Evolutionary conservation across 2,329 filamentous ascomycete species (phyloP), one percentile per base, ranked within the genome.

Genomic region (Aspergillus aculeatus): DNA sequence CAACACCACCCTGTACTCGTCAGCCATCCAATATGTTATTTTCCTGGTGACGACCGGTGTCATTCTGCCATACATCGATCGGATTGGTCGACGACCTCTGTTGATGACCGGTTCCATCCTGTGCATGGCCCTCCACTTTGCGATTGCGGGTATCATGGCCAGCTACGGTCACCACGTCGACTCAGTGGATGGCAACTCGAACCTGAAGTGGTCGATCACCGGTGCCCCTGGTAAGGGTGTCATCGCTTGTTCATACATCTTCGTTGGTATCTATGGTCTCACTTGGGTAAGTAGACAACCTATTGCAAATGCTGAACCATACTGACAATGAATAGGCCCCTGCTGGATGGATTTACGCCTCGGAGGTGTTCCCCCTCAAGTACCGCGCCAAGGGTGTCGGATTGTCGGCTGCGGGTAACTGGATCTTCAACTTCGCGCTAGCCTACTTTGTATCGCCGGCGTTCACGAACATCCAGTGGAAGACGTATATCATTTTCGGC

Each of bases 401-500:
- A 2, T 74, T 89, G 2, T 77, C 83, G 3, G 87, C 86, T 0
- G 81, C 84, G 0, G 79, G 80, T 0, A 88, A 89, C 71, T 89
- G 86, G 86, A 82, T 82, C 60, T 86, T 86, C 71, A 86, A 86
- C 72, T 87, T 78, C 57, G 76, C 77, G 0, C 70, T 81, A 35
- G 80, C 78, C 2, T 82, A 83, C 69, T 86, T 86, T 63, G 81
- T 85, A 0, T 83, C 84, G 0, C 83, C 83, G 0, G 81, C 83
- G 0, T 86, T 86, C 64, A 81, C 82, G 64, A 85, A 82, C 70
- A 85, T 85, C 65, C 67, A 79, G 64, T 86, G 83, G 78, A 75
- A 83, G 68, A 87, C 86, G 62, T 93, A 92, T 76, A 85, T 92
- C 73, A 83, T 94, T 64, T 94, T 94, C 69, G 90, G 83, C 1